Base-by-base conservation (phyloP, 139 green algal species). In the Chlamydomonas sphaeroides region DNA sequence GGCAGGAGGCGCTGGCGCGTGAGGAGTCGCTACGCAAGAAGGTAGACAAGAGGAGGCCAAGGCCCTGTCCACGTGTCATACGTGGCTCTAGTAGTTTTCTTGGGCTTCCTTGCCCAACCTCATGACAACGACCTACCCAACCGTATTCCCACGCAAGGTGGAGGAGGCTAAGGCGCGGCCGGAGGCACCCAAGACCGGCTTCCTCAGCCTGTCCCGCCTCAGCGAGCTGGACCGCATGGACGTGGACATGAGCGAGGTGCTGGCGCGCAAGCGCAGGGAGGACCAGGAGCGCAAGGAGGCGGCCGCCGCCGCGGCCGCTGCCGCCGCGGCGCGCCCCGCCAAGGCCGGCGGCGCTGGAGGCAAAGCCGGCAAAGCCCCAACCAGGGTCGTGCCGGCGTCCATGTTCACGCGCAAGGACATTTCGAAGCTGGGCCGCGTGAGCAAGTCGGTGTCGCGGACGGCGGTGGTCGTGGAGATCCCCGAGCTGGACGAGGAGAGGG, bases 161-260 rank as follows among this genome's bases (percentile, higher is more conserved):
- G 57, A 75, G 21, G 82, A 88, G 77, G 76, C 59, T 7, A 39
- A 69, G 51, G 62, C 38, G 10, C 15, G 25, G 26, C 71, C 72
- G 3, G 72, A 42, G 21, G 36, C 6, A 63, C 42, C 57, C 21
- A 33, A 35, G 33, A 65, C 28, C n/a, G 66, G 78, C n/a, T 85
- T 78, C 63, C 78, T 95, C 14, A 90, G 80, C 76, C 85, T 94
- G 80, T 86, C 73, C 76, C 84, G 89, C 4, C 70, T 94, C 5
- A 45, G 75, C 2, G 80, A 91, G 1, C 75, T 96, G 38, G 86
- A 96, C 74, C 72, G 84, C 78, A 89, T 96, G 85, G 72, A 88
- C 51, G 89, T 95, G 2, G 94, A 98, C 77, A 84, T 98, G 1
- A 85, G 74, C 61, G 85, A 89, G 10, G 79, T 91, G 62, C 86